These are phyloP conservation scores for Diaporthe vaccinii DNA, from an alignment of 2,329 filamentous ascomycete species.

Conservation along the genomic window DNA sequence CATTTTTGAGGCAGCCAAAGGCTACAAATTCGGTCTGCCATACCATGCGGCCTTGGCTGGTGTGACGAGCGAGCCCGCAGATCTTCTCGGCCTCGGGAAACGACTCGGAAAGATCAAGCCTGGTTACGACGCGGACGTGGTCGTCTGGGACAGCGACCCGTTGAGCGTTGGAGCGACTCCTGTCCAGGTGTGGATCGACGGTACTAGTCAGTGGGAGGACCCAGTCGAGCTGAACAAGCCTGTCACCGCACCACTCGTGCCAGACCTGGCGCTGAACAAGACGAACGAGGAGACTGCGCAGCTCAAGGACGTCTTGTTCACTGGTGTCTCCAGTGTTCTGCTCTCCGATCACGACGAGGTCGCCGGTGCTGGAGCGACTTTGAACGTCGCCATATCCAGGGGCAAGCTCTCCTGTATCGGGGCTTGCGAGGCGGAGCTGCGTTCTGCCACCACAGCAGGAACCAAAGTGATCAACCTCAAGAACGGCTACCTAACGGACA, in stretches of 20 bases:
- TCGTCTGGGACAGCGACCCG: conserved; percentile 74
- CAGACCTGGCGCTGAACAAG: conserved; percentile 56
- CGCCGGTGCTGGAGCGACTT: conserved; percentile 44
- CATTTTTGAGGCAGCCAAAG: conserved; percentile 74
- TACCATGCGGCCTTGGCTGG: conserved; percentile 71
- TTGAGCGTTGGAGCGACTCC: conserved; percentile 71
- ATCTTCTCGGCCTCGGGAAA: conserved; percentile 68
- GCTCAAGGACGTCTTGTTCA: conserved; percentile 64
- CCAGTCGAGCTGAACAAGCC: conserved; percentile 69
- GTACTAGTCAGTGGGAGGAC: conserved; percentile 67
- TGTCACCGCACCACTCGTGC: conserved; percentile 52
- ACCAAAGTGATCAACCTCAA: conserved; percentile 60
- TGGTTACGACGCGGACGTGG: conserved; percentile 73
- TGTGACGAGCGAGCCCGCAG: conserved; percentile 71
- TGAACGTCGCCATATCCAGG: conserved; percentile 65
- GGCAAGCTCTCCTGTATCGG: conserved; percentile 72
- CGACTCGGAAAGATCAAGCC: conserved; percentile 73
- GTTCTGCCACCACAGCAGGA: conserved; percentile 51
- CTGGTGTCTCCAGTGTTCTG: conserved; percentile 66
- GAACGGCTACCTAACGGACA: conserved; percentile 72
- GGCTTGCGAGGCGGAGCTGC: conserved; percentile 60
- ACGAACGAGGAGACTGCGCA: conserved; percentile 57
- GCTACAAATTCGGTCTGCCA: conserved; percentile 70
- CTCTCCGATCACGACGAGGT: conserved; percentile 58
- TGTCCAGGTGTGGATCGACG: conserved; percentile 75